These are phyloP conservation scores for Spirogloea muscicola DNA, from an alignment of 139 green algal genomes.

Conservation along the genomic window DNA sequence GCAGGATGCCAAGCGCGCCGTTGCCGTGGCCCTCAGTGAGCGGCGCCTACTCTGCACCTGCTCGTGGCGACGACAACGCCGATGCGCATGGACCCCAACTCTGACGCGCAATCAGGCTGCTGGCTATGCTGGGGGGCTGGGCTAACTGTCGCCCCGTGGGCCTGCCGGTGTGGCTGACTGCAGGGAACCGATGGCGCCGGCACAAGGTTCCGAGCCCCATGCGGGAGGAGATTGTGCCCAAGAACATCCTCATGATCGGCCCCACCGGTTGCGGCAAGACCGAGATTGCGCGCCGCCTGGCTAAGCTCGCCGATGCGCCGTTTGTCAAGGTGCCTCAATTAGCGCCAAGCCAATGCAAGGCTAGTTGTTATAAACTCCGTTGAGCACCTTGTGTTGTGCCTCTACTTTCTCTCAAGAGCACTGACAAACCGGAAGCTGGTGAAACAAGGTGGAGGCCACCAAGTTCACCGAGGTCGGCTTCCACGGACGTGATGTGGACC, in stretches of 20 bases:
- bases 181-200: slow-evolving; percentile 80
- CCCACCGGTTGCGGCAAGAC: slow-evolving; percentile 94
- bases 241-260: slow-evolving; percentile 96
- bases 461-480: slow-evolving; percentile 99
- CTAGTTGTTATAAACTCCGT: background rate
- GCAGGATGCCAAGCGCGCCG: slow-evolving; percentile 80
- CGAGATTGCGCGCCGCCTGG: slow-evolving; percentile 88
- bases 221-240: slow-evolving; percentile 85
- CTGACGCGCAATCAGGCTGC: too few species aligned
- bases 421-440: too few species aligned
- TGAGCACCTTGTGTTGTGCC: background rate
- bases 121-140: too few species aligned
- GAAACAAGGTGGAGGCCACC: slow-evolving; percentile 87
- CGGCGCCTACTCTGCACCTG: too few species aligned
- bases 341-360: too few species aligned
- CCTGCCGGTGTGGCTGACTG: too few species aligned
- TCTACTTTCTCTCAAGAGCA: too few species aligned
- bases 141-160: too few species aligned
- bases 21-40: slow-evolving; percentile 83
- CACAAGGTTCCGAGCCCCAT: slow-evolving; percentile 65
- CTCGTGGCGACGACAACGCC: too few species aligned
- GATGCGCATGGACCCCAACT: too few species aligned
- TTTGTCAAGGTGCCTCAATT: slow-evolving; percentile 86
- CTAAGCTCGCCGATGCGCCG: slow-evolving; percentile 86
- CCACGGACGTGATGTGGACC: slow-evolving; percentile 91